Base-by-base conservation (phyloP, 106 monocot genomes). In the Allium fistulosum region DNA sequence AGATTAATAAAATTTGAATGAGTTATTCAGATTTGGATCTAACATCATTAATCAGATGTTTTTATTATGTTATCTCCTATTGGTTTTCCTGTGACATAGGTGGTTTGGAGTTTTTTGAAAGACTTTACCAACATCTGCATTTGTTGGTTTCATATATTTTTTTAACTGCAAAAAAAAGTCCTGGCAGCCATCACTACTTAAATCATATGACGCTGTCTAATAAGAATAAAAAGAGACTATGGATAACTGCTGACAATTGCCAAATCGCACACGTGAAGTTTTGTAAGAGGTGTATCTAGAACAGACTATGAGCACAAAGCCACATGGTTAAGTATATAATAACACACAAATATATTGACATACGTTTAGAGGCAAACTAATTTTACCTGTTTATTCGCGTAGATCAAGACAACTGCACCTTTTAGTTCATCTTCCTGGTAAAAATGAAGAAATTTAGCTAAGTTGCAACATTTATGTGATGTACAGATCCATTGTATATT, bases 301-400 rank as follows among this genome's bases (percentile, higher is more conserved):
- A 37, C 37, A 37, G 37, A 37, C 2, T 37, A 37, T 5, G 37
- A 37, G 16, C 5, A 51, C 5, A 68, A 68, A 53, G 10, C 26
- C 17, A 11, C 14, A 68, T 11, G 11, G 27, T 9, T 12, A 53
- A 6, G 51, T 14, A 11, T 11, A 53, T 1, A 65, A 49, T 6
- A 14, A 47, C 6, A 49, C 49, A 50, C 13, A 59, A 10, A 71
- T 9, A 52, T 11, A 18, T 65, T 49, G 18, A 12, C 26, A 53
- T 6, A 9, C 2, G 6, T 22, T 22, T 27, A 69, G 49, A 15
- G 0, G 17, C 15, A 53, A 61, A 74, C 14, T 46, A 52, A 37
- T 3, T 13, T 80, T 52, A 93, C 97, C 97, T 97, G 97, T 61
- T 97, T 97, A 64, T 97, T 97, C 47, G 97, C 97, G 73, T 92